phyloP scores from a whole-genome alignment of 148 eudicot genomes.

The Fagopyrum tataricum region DNA sequence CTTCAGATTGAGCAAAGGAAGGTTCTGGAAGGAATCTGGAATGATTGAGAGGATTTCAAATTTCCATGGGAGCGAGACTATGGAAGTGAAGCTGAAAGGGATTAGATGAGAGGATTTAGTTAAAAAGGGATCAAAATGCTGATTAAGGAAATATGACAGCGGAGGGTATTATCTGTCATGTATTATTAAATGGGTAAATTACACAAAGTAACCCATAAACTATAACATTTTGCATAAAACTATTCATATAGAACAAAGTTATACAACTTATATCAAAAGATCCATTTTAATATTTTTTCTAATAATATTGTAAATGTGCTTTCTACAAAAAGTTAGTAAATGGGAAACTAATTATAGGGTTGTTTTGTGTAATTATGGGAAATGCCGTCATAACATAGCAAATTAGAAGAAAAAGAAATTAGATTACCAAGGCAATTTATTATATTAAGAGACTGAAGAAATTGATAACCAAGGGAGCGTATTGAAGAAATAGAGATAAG shows the following conservation, averaged over 20 bases:
- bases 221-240: not conserved
- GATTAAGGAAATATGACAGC: not conserved
- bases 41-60: not conserved
- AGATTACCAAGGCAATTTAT: no score
- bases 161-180: not conserved
- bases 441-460: no score
- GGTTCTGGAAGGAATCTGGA: not conserved
- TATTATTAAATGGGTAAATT: not conserved
- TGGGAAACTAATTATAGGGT: no score
- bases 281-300: no score
- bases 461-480: no score
- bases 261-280: not conserved
- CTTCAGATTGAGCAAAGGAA: not conserved
- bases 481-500: no score
- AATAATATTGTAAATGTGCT: no score
- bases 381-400: no score
- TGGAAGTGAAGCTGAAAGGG: not conserved
- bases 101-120: not conserved
- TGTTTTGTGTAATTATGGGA: no score
- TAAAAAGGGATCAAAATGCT: slow-evolving; percentile 1
- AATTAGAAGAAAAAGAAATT: no score
- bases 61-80: not conserved
- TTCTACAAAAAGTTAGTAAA: no score
- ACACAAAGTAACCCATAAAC: not conserved
- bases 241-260: not conserved